These are phyloP conservation scores for Solanum gracilifrons DNA, from an alignment of 257 asterid species.

Conservation along the genomic window DNA sequence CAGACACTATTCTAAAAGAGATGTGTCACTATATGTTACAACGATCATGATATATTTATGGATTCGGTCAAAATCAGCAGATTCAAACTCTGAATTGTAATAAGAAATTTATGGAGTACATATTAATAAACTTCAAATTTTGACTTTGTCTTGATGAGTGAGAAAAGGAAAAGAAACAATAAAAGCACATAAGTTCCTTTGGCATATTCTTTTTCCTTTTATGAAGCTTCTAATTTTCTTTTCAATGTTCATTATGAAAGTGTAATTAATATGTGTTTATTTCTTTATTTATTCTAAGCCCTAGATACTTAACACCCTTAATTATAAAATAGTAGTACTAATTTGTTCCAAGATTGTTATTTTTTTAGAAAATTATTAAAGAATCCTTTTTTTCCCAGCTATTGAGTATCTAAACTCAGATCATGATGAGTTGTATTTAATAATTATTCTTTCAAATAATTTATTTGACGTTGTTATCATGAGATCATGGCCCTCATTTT, in stretches of 20 bases:
- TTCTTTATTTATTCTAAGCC: background rate
- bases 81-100: background rate
- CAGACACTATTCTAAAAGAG: rapidly evolving
- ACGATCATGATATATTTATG: no score
- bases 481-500: background rate
- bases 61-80: rapidly evolving
- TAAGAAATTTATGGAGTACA: no score
- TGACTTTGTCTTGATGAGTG: rapidly evolving
- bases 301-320: background rate
- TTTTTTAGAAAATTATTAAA: background rate
- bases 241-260: background rate
- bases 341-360: background rate
- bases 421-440: background rate
- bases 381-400: background rate
- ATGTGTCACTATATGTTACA: background rate
- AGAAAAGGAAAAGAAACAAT: background rate
- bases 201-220: background rate
- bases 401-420: background rate
- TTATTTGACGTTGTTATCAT: background rate
- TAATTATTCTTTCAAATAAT: background rate
- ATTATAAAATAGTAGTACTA: background rate
- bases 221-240: background rate
- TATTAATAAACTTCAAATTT: no score
- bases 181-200: background rate
- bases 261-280: background rate